Evolutionary conservation across 805 yeast genomes (phyloP).

Genomic region (Yarrowia hollandica): DNA sequence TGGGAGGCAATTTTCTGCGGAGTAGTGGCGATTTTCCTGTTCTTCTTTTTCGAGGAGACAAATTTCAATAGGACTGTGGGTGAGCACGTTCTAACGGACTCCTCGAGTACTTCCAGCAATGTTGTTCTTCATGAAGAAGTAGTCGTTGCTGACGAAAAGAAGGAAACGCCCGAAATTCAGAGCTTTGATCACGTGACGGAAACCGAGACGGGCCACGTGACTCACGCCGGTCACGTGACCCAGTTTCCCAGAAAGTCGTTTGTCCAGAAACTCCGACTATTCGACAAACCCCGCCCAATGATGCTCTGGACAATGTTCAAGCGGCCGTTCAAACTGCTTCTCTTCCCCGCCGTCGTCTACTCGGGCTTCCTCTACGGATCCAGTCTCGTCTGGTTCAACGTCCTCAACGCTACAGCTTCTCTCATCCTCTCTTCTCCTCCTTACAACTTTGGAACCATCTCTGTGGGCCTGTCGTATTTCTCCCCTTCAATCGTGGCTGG

Average conservation of each 20-base stretch:
- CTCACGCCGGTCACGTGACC: neutral
- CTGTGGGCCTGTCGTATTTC: constrained; percentile 17
- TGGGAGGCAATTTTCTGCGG: constrained; percentile 29
- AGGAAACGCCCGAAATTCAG: too few relatives aligned
- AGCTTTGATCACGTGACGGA: too few relatives aligned
- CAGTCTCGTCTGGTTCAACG: constrained; percentile 26
- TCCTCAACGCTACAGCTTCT: constrained; percentile 2
- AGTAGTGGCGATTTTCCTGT: neutral
- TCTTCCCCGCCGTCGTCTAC: constrained; percentile 17
- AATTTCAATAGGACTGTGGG: neutral
- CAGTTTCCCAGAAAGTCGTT: constrained; percentile 9
- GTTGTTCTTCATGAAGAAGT: too few relatives aligned
- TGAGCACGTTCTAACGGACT: too few relatives aligned
- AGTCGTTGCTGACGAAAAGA: neutral
- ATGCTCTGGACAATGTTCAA: constrained; percentile 17
- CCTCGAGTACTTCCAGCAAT: too few relatives aligned
- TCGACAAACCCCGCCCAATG: constrained; percentile 10
- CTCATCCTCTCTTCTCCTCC: constrained; percentile 7
- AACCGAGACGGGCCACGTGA: neutral
- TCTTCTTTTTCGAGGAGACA: constrained; percentile 30
- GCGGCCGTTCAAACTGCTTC: constrained; percentile 6
- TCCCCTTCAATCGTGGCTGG: neutral
- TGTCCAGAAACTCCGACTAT: constrained; percentile 20
- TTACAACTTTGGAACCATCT: constrained; percentile 23
- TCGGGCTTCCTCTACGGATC: constrained; percentile 20